A percentile compares a stretch with the other conserved stretches of the same genome.
These are phyloP conservation scores for Salvia sclarea DNA, from an alignment of 305 asterid species.

Conservation along the genomic window DNA sequence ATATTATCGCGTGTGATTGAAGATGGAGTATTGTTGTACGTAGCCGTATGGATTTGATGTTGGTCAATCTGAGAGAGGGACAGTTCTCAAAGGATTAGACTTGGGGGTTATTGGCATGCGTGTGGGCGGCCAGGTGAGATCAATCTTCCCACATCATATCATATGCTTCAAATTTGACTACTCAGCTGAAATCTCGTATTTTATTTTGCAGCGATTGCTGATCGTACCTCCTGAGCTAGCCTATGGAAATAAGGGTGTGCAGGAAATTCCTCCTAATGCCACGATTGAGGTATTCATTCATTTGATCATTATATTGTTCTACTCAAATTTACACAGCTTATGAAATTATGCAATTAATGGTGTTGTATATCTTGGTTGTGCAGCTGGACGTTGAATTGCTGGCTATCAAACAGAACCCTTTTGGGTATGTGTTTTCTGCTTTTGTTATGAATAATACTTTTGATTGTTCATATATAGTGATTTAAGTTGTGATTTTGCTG, in stretches of 20 bases:
- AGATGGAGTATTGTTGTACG: background rate
- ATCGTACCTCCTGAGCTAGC: slow-evolving; percentile 96
- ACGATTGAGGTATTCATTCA: slow-evolving; percentile 69
- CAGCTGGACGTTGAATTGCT: slow-evolving; percentile 88
- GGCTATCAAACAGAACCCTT: slow-evolving; percentile 85
- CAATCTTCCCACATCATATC: background rate
- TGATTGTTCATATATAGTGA: background rate
- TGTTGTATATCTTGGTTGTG: too few relatives aligned
- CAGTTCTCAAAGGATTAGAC: slow-evolving; percentile 90
- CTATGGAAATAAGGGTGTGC: slow-evolving; percentile 92
- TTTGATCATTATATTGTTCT: too few relatives aligned
- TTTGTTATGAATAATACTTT: background rate
- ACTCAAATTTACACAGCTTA: too few relatives aligned
- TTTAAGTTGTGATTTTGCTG: background rate
- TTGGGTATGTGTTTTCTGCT: slow-evolving; percentile 51
- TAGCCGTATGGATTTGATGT: slow-evolving; percentile 98
- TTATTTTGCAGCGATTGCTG: slow-evolving; percentile 63
- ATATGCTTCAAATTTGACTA: background rate
- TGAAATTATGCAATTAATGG: too few relatives aligned
- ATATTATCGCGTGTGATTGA: too few relatives aligned
- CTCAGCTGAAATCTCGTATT: too few relatives aligned
- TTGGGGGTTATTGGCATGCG: slow-evolving; percentile 95
- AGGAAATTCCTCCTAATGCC: slow-evolving; percentile 98
- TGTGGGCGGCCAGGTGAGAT: slow-evolving; percentile 93
- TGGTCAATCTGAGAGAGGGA: slow-evolving; percentile 84